Evolutionary conservation across 148 eudicot genomes (phyloP).

Genomic region (Diospyros lotus): DNA sequence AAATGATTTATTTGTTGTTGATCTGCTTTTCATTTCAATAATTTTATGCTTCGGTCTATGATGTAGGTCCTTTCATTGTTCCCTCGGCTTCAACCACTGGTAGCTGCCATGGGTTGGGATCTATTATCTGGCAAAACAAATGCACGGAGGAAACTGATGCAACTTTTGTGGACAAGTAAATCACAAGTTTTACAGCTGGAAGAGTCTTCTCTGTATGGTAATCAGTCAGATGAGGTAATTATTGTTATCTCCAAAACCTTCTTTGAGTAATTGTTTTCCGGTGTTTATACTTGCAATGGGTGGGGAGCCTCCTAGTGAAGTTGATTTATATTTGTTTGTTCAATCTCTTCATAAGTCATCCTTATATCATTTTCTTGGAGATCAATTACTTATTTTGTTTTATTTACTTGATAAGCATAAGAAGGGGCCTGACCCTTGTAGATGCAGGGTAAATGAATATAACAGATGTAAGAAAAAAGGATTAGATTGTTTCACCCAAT

Average conservation of each 20-base stretch:
- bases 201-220: conserved; percentile 65
- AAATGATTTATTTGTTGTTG: conserved; percentile 8
- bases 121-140: conserved; percentile 76
- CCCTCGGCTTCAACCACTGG: conserved; percentile 93
- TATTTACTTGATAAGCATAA: neutral
- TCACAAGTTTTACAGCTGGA: conserved; percentile 69
- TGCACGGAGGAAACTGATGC: conserved; percentile 76
- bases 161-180: conserved; percentile 87
- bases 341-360: neutral
- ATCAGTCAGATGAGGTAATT: conserved; percentile 71
- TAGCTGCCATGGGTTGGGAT: conserved; percentile 98
- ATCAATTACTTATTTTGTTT: no score
- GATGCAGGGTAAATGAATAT: neutral
- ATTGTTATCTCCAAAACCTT: conserved; percentile 8
- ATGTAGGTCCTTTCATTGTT: conserved; percentile 70
- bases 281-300: neutral
- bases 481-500: neutral
- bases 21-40: neutral
- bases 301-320: no score
- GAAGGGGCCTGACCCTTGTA: neutral
- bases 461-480: neutral
- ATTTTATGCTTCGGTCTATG: conserved; percentile 17
- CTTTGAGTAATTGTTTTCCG: conserved; percentile 4
- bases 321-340: neutral
- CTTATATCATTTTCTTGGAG: no score